These are phyloP conservation scores for Lunularia cruciata DNA, from an alignment of 225 moss, liverwort and hornwort genomes.

Conservation along the genomic window DNA sequence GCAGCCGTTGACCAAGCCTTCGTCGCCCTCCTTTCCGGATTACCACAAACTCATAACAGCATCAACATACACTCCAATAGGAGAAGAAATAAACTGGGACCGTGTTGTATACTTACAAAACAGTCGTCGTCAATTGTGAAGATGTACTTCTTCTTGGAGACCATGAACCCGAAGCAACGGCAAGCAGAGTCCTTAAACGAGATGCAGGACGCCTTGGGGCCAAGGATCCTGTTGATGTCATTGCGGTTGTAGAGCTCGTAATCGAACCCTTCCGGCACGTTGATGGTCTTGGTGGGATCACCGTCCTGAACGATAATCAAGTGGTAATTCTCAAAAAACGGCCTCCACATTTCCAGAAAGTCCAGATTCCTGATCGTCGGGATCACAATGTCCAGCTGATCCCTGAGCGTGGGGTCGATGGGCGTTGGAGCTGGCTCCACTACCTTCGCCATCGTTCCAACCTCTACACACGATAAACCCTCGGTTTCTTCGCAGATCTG, in stretches of 20 bases:
- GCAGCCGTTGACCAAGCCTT: no score
- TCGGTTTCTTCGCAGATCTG: no score
- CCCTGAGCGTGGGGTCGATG: constrained; percentile 32
- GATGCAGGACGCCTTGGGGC: constrained; percentile 62
- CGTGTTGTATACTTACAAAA: constrained; percentile 58
- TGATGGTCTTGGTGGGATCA: constrained; percentile 55
- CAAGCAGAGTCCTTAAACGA: constrained; percentile 63
- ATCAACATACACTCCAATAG: no score
- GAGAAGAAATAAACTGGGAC: no score
- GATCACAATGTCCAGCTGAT: constrained; percentile 60
- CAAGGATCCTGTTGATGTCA: constrained; percentile 61
- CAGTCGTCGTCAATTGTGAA: constrained; percentile 66
- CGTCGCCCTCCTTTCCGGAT: no score
- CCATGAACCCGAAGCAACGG: constrained; percentile 66
- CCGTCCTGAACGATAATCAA: constrained; percentile 68
- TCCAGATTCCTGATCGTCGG: constrained; percentile 59
- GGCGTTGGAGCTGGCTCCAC: constrained; percentile 32
- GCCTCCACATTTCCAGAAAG: constrained; percentile 63
- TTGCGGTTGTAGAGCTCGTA: constrained; percentile 66
- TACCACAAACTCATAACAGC: no score
- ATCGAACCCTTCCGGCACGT: constrained; percentile 57
- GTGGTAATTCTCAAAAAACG: constrained; percentile 56
- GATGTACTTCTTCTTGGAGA: constrained; percentile 65
- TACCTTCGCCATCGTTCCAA: constrained; percentile 24
- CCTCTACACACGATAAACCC: no score